phyloP scores from a whole-genome alignment of 106 monocot genomes.

The Agapanthus africanus region DNA sequence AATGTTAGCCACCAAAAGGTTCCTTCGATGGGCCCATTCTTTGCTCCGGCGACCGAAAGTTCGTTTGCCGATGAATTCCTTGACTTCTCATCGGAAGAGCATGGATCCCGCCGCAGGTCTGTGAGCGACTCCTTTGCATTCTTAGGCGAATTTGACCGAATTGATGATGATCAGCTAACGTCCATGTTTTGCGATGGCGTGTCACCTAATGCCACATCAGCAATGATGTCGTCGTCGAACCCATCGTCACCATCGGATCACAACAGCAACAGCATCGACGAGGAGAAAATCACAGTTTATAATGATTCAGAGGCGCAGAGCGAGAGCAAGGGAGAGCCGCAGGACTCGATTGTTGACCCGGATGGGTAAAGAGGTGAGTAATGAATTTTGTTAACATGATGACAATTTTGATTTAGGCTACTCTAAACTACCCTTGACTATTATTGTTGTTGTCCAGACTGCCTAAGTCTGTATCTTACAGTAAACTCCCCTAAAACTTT shows the following conservation, averaged over 20 bases:
- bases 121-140: conserved; percentile 50
- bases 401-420: background rate
- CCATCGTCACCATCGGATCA: conserved; percentile 34
- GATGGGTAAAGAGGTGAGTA: conserved; percentile 78
- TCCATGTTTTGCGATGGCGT: conserved; percentile 78
- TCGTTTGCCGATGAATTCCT: conserved; percentile 75
- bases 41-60: background rate
- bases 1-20: conserved; percentile 14
- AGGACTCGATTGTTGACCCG: conserved; percentile 33
- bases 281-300: conserved; percentile 26
- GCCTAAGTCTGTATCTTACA: no score
- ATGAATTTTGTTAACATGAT: background rate
- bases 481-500: no score
- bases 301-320: conserved; percentile 36
- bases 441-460: no score
- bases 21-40: conserved; percentile 10
- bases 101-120: conserved; percentile 44
- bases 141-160: conserved; percentile 60
- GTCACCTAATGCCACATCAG: conserved; percentile 1
- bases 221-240: conserved; percentile 17
- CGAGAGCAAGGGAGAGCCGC: conserved; percentile 20
- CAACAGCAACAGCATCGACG: conserved; percentile 37
- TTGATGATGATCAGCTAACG: conserved; percentile 79
- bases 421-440: no score
- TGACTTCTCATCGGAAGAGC: conserved; percentile 55